These are phyloP conservation scores for Tricholomella constricta DNA, from an alignment of 768 basidiomycete genomes.

Conservation along the genomic window DNA sequence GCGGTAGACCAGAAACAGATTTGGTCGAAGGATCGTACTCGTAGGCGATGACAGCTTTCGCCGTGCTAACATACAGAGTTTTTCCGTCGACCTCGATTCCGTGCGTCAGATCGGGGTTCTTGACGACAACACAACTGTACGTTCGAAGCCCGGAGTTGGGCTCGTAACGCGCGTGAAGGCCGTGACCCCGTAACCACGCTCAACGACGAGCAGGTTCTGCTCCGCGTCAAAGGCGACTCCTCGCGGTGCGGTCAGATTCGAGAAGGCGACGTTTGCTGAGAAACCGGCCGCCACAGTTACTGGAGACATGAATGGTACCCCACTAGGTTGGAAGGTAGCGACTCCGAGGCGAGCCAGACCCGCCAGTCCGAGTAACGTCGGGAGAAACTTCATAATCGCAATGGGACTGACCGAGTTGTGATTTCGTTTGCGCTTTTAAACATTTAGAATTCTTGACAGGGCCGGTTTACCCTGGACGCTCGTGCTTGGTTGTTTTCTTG, in stretches of 20 bases:
- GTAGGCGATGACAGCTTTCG: conserved; percentile 34
- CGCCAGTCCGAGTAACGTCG: conserved; percentile 3
- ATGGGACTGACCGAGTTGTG: not conserved
- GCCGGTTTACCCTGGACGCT: not conserved
- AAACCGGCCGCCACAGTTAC: conserved; percentile 38
- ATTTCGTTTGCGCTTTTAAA: not conserved
- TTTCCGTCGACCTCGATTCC: conserved; percentile 41
- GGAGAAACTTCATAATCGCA: conserved; percentile 7
- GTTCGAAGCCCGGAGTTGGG: conserved; percentile 34
- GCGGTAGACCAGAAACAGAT: conserved; percentile 23
- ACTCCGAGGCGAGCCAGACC: conserved; percentile 6
- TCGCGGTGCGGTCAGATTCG: conserved; percentile 42
- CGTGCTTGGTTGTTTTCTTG: too few relatives aligned
- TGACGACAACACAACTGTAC: conserved; percentile 39
- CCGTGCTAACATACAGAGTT: conserved; percentile 41
- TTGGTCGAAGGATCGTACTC: conserved; percentile 34
- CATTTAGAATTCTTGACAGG: not conserved
- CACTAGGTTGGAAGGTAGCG: conserved; percentile 31
- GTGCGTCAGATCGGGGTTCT: conserved; percentile 40
- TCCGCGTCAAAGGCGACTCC: conserved; percentile 41
- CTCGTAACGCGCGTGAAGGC: conserved; percentile 30
- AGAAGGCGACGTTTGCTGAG: conserved; percentile 37
- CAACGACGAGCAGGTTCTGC: conserved; percentile 44
- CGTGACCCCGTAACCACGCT: conserved; percentile 44
- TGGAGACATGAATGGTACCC: conserved; percentile 34